Percentiles rank a stretch among this genome's conserved stretches.
Conservation (phyloP, 768 basidiomycete species). For the Pluteus cervinus region DNA sequence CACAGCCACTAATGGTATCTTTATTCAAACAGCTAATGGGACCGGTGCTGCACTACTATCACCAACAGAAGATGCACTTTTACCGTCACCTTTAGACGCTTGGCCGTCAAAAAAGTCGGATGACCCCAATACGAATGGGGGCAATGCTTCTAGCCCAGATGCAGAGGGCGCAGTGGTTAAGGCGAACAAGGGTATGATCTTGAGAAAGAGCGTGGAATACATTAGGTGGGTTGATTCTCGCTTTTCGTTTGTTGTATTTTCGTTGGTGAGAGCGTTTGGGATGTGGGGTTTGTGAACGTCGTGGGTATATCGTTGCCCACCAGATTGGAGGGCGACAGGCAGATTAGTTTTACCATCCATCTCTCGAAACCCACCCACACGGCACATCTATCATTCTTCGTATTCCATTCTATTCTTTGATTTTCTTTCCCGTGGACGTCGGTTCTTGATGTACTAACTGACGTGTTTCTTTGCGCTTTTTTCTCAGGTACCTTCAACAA, state of each 20-base stretch:
- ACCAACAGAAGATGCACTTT: not conserved
- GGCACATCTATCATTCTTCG: too few species aligned
- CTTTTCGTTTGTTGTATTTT: conserved; percentile 4
- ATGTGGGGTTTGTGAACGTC: not conserved
- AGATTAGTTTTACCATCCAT: too few species aligned
- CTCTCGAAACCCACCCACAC: too few species aligned
- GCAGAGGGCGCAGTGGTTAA: conserved; percentile 50
- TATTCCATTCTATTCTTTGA: too few species aligned
- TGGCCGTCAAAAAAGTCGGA: not conserved
- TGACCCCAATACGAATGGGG: conserved; percentile 6
- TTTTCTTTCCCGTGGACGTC: too few species aligned
- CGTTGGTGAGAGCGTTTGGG: not conserved
- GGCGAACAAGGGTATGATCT: conserved; percentile 93
- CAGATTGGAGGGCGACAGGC: too few species aligned
- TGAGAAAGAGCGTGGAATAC: conserved; percentile 77
- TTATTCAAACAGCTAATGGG: not conserved
- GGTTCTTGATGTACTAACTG: too few species aligned
- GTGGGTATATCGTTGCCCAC: too few species aligned
- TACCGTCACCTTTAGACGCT: not conserved
- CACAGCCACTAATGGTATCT: too few species aligned
- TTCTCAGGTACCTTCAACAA: conserved; percentile 70
- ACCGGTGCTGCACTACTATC: not conserved
- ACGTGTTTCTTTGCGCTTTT: not conserved
- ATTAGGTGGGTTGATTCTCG: conserved; percentile 32
- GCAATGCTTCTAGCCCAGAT: conserved; percentile 9